These are phyloP conservation scores for Dalbergia oliveri DNA, from an alignment of 306 rosid species.

Conservation along the genomic window DNA sequence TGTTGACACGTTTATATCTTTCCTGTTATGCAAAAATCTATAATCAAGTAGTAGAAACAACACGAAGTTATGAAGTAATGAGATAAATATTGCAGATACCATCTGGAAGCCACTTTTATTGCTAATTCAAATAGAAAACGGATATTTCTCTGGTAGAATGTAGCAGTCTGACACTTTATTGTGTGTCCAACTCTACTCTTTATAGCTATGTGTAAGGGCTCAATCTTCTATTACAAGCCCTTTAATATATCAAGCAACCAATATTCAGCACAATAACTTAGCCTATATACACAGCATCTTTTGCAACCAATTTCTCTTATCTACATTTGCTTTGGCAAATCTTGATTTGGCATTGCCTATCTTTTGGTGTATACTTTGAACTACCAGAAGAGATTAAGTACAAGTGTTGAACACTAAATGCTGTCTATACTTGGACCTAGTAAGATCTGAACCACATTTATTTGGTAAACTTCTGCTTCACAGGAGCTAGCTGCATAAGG, in stretches of 20 bases:
- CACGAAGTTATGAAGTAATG: background rate
- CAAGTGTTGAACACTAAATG: conserved; percentile 31
- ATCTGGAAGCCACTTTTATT: conserved; percentile 29
- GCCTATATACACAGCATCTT: conserved; percentile 54
- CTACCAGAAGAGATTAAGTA: conserved; percentile 17
- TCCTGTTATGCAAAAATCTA: background rate
- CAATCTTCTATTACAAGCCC: conserved; percentile 49
- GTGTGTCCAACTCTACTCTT: conserved; percentile 24
- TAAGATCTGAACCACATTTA: conserved; percentile 46
- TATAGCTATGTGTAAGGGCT: conserved; percentile 41
- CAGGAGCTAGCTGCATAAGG: conserved; percentile 52
- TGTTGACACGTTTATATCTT: background rate
- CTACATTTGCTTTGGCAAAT: conserved; percentile 50
- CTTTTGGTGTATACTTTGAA: conserved; percentile 39
- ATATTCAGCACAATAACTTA: conserved; percentile 43
- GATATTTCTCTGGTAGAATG: conserved; percentile 31
- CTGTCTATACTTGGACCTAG: conserved; percentile 40
- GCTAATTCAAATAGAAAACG: conserved; percentile 15
- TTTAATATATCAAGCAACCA: conserved; percentile 47
- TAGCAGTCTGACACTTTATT: conserved; percentile 37
- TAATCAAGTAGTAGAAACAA: background rate
- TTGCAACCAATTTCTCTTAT: conserved; percentile 55
- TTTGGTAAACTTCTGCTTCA: conserved; percentile 45
- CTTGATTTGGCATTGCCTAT: conserved; percentile 43
- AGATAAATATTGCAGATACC: background rate